A percentile compares a stretch with the other conserved stretches of the same genome.
phyloP scores from a whole-genome alignment of 805 yeast species.

The Candida fluviatilis region DNA sequence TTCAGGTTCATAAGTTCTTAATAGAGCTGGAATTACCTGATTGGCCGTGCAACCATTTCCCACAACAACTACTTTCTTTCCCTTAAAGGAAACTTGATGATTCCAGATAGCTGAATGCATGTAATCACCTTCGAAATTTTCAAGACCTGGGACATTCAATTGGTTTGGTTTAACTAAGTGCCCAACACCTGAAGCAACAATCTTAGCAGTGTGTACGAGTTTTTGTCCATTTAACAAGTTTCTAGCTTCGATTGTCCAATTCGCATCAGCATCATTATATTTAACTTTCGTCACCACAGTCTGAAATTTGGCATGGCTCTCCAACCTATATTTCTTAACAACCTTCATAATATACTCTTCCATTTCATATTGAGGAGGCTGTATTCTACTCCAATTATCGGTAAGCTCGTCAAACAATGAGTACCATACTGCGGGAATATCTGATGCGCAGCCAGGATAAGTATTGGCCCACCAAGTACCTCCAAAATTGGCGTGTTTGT shows the following conservation, averaged over 20 bases:
- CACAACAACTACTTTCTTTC: slow-evolving; percentile 6
- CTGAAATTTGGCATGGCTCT: slow-evolving; percentile 3
- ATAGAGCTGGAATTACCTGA: slow-evolving; percentile 6
- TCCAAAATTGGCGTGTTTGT: slow-evolving; percentile 6
- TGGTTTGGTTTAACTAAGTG: slow-evolving; percentile 4
- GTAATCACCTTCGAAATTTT: slow-evolving; percentile 6
- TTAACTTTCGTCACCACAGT: not conserved
- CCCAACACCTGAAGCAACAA: slow-evolving; percentile 4
- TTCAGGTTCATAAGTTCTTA: slow-evolving; percentile 3
- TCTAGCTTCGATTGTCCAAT: slow-evolving; percentile 2
- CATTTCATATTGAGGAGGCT: slow-evolving; percentile 7
- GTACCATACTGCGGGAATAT: slow-evolving; percentile 8
- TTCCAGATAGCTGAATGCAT: slow-evolving; percentile 8
- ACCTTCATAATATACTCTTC: slow-evolving; percentile 6
- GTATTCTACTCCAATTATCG: slow-evolving; percentile 4
- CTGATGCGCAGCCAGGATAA: slow-evolving; percentile 9
- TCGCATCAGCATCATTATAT: slow-evolving; percentile 3
- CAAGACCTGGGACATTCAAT: slow-evolving; percentile 5
- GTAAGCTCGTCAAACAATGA: slow-evolving; percentile 3
- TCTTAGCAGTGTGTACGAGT: slow-evolving; percentile 1
- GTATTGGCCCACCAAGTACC: slow-evolving; percentile 10
- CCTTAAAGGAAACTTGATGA: slow-evolving; percentile 2
- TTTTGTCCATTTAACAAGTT: slow-evolving; percentile 2
- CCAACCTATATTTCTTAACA: slow-evolving; percentile 5
- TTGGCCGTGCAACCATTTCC: slow-evolving; percentile 8